A percentile compares a stretch with the other conserved stretches of the same genome.
Conservation (phyloP, 1,284 basidiomycete genomes). For the Apiotrichum gracile region DNA sequence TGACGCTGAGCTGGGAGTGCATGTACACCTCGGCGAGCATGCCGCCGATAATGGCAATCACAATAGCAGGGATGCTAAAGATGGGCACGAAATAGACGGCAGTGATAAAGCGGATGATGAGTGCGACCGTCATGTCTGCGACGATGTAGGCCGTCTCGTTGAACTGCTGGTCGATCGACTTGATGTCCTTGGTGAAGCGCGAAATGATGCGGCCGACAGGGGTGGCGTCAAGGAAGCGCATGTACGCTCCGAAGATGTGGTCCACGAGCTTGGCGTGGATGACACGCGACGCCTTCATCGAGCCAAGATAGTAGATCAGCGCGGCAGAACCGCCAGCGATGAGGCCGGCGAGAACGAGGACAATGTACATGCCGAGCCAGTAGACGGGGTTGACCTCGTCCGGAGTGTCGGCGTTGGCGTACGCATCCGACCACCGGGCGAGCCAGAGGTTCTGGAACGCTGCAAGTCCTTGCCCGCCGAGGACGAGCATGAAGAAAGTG, state of each 20-base stretch:
- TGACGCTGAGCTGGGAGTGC: conserved; percentile 66
- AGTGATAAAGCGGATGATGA: conserved; percentile 50
- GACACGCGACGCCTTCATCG: conserved; percentile 53
- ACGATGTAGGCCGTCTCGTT: conserved; percentile 37
- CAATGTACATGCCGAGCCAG: conserved; percentile 53
- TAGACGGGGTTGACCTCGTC: conserved; percentile 38
- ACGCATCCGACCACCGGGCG: conserved; percentile 58
- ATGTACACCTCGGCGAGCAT: conserved; percentile 55
- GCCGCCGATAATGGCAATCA: conserved; percentile 51
- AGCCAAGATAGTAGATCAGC: conserved; percentile 46
- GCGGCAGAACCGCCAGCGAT: conserved; percentile 38
- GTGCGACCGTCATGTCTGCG: conserved; percentile 38
- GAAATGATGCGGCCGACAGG: conserved; percentile 58
- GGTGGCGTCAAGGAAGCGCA: conserved; percentile 57
- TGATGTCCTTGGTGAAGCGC: conserved; percentile 58
- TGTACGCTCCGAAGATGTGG: conserved; percentile 55
- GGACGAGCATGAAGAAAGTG: conserved; percentile 32
- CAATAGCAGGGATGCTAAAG: conserved; percentile 42
- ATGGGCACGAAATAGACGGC: conserved; percentile 53
- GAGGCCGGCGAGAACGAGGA: conserved; percentile 38
- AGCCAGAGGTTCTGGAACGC: conserved; percentile 56
- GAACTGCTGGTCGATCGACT: conserved; percentile 45
- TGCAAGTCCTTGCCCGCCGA: conserved; percentile 34
- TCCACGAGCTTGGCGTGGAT: conserved; percentile 58
- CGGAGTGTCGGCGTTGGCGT: conserved; percentile 45